phyloP scores from a whole-genome alignment of 1,284 basidiomycete genomes.

The Moniliophthora roreri region DNA sequence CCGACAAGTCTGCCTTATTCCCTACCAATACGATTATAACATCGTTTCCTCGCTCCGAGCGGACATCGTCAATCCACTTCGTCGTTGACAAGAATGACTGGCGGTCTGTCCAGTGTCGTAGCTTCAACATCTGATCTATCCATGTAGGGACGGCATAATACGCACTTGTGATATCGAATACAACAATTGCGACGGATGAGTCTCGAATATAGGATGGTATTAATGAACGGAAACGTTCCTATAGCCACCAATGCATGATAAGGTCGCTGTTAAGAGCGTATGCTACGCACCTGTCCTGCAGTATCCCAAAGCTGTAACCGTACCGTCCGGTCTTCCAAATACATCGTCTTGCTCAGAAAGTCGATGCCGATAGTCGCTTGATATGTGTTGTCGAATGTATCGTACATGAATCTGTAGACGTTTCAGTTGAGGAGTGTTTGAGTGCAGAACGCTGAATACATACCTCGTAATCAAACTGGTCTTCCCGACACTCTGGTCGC shows the following conservation, averaged over 20 bases:
- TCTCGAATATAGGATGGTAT: constrained; percentile 99
- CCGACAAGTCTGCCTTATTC: constrained; percentile 97
- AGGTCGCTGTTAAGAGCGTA: constrained; percentile 1
- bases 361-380: constrained; percentile 99
- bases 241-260: constrained; percentile 7
- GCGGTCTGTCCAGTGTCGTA: constrained; percentile 62
- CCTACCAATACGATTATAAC: constrained; percentile 99
- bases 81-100: constrained; percentile 96
- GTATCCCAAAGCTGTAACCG: constrained; percentile 99
- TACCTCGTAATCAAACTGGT: constrained; percentile 97
- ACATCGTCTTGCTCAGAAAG: constrained; percentile 99
- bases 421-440: constrained; percentile 3
- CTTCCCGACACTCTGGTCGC: constrained; percentile 93
- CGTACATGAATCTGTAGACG: constrained; percentile 88
- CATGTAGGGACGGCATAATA: constrained; percentile 14
- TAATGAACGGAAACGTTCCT: constrained; percentile 97
- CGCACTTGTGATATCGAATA: constrained; percentile 98
- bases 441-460: constrained; percentile 26
- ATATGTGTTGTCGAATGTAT: constrained; percentile 99
- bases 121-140: neutral
- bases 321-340: constrained; percentile 97
- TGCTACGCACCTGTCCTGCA: constrained; percentile 78
- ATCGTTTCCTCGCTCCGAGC: constrained; percentile 96
- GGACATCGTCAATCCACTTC: constrained; percentile 99
- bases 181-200: constrained; percentile 97